Percentiles rank a stretch among this genome's conserved stretches.
These are phyloP conservation scores for Aspergillus eucalypticola DNA, from an alignment of 2,329 filamentous ascomycete species.

Conservation along the genomic window DNA sequence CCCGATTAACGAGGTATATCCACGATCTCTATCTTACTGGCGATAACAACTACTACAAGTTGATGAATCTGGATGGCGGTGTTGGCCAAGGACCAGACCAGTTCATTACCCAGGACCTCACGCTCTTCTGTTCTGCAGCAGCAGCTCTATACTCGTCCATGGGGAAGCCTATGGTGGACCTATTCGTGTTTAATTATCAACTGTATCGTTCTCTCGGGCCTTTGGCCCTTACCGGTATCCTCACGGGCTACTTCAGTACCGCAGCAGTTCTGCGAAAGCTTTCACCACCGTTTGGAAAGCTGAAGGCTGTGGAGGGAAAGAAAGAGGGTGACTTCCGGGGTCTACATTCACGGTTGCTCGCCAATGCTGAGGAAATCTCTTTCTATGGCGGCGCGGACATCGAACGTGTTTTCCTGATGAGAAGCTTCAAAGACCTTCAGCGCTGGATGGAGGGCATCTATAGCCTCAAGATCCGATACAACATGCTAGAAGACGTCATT, in stretches of 20 bases:
- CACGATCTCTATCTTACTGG: constrained; percentile 96
- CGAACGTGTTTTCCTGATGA: constrained; percentile 88
- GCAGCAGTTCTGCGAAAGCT: constrained; percentile 84
- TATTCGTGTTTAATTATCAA: constrained; percentile 98
- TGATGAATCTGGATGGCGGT: constrained; percentile 88
- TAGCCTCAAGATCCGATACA: constrained; percentile 95
- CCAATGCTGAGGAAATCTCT: constrained; percentile 95
- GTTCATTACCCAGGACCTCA: constrained; percentile 96
- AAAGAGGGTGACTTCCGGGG: constrained; percentile 94
- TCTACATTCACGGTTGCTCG: constrained; percentile 86
- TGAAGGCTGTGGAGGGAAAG: constrained; percentile 93
- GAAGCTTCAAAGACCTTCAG: constrained; percentile 88
- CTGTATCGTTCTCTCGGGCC: constrained; percentile 89
- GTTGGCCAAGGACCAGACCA: constrained; percentile 91
- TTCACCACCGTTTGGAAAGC: constrained; percentile 92
- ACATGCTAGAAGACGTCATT: constrained; percentile 97
- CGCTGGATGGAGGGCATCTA: constrained; percentile 99
- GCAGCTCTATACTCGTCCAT: constrained; percentile 92
- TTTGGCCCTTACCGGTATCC: constrained; percentile 77
- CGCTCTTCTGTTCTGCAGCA: constrained; percentile 88
- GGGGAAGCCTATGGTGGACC: constrained; percentile 96
- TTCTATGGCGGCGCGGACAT: constrained; percentile 96
- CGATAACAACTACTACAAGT: constrained; percentile 93
- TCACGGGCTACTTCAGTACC: constrained; percentile 92
- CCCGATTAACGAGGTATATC: constrained; percentile 90